Percentiles rank a stretch among this genome's conserved stretches.
These are phyloP conservation scores for Annulohypoxylon moriforme DNA, from an alignment of 495 filamentous ascomycete genomes.

Conservation along the genomic window DNA sequence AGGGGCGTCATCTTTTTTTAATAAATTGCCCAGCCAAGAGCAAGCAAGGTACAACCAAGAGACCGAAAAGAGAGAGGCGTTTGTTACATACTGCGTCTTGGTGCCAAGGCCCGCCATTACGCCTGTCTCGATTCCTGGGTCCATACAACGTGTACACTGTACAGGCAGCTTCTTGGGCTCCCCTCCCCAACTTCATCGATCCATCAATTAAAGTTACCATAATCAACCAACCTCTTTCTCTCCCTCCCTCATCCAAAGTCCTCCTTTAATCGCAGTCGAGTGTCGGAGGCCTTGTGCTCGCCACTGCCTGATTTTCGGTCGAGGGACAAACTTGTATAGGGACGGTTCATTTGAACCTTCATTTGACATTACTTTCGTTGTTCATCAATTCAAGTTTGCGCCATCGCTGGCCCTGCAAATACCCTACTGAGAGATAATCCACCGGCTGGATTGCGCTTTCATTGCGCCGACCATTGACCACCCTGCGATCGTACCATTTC, in stretches of 20 bases:
- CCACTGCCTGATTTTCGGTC: slow-evolving; percentile 15
- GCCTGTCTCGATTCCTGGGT: slow-evolving; percentile 20
- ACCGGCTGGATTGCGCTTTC: slow-evolving; percentile 46
- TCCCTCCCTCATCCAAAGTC: slow-evolving; percentile 7
- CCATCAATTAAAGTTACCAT: slow-evolving; percentile 35
- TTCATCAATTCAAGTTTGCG: slow-evolving; percentile 20
- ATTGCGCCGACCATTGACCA: slow-evolving; percentile 40
- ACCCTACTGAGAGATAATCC: slow-evolving; percentile 38
- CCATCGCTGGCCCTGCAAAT: slow-evolving; percentile 6
- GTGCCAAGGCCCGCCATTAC: slow-evolving; percentile 41
- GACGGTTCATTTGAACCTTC: slow-evolving; percentile 1
- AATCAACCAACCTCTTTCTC: slow-evolving; percentile 36
- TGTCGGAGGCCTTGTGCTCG: slow-evolving; percentile 22
- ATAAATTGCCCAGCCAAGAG: slow-evolving; percentile 4
- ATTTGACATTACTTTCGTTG: slow-evolving; percentile 4
- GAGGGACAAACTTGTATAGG: slow-evolving; percentile 19
- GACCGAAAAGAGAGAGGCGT: not conserved
- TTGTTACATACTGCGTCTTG: slow-evolving; percentile 1
- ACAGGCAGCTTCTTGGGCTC: slow-evolving; percentile 27
- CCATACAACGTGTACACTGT: slow-evolving; percentile 31
- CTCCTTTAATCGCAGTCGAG: slow-evolving; percentile 23
- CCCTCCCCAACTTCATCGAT: slow-evolving; percentile 37
- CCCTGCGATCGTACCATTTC: slow-evolving; percentile 35
- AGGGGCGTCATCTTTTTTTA: not conserved
- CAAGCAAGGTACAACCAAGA: slow-evolving; percentile 1